Evolutionary conservation across 2,329 filamentous ascomycete genomes (phyloP), one percentile per base, ranked within the genome.

Genomic region (Cladosporium sp.): DNA sequence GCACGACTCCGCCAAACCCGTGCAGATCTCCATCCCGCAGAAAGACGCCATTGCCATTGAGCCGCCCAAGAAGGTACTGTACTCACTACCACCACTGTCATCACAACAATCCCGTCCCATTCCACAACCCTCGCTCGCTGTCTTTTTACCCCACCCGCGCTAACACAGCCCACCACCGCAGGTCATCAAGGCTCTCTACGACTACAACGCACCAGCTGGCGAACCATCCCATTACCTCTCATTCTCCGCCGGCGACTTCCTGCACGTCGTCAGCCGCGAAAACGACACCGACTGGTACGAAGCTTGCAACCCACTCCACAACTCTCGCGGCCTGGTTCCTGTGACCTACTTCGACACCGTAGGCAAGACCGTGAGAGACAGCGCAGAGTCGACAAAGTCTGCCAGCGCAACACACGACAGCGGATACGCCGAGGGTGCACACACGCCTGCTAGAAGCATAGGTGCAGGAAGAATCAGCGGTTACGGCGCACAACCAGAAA

Each of bases 231-330:
- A 79, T 57, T 83, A 97, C 82, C 85, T 99, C 74, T 90, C 91
- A 77, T 99, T 99, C 80, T 92, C 90, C 71, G 91, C 92, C 77
- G 95, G 95, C 75, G 95, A 99, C 79, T 99, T 98, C 80, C 95
- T 99, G 78, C 94, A 98, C 82, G 95, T 99, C 70, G 94, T 98
- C 78, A 92, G 92, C 74, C 90, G 94, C 78, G 95, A 98, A 82
- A 90, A 97, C 83, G 94, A 98, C 78, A 82, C 84, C 49, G 92
- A 97, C 77, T 99, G 95, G 94, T 99, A 97, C 85, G 95, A 98
- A 81, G 95, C 94, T 65, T 98, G 93, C 84, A 99, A 99, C 77
- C 95, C 95, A 68, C 84, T 97, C 71, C 92, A 91, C 74, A 90
- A 90, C 80, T 92, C 92, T 60, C 89, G 93, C 71, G 95, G 95